Conservation (phyloP, 2,329 filamentous ascomycete species). For the Penicillium sp. region DNA sequence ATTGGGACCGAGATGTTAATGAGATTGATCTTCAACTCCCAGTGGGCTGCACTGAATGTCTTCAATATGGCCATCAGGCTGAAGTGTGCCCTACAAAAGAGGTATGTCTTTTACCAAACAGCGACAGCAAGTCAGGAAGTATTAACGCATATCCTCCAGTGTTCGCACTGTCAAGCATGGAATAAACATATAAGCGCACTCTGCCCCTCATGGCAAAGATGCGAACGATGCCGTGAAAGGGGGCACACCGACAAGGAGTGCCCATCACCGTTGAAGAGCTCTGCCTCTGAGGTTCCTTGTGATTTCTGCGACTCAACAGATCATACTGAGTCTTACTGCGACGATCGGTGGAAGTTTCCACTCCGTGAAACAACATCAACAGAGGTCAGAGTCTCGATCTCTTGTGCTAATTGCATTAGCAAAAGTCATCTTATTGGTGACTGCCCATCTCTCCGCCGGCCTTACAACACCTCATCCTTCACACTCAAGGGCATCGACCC, state of each 20-base stretch:
- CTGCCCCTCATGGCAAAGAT: conserved; percentile 44
- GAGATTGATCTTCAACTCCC: conserved; percentile 43
- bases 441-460: conserved; percentile 36
- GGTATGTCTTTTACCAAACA: conserved; percentile 27
- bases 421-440: conserved; percentile 46
- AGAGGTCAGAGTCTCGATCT: conserved; percentile 43
- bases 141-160: conserved; percentile 26
- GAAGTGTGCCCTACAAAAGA: conserved; percentile 45
- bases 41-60: conserved; percentile 44
- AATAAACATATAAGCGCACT: conserved; percentile 40
- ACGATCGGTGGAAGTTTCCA: conserved; percentile 56
- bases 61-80: conserved; percentile 44
- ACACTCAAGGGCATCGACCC: conserved; percentile 40
- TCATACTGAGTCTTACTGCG: conserved; percentile 63
- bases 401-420: conserved; percentile 46
- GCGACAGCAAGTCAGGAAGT: neutral
- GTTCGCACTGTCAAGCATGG: conserved; percentile 45
- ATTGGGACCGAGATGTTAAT: conserved; percentile 39
- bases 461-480: conserved; percentile 37
- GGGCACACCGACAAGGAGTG: conserved; percentile 59
- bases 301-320: conserved; percentile 57
- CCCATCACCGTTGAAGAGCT: conserved; percentile 58
- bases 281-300: conserved; percentile 57
- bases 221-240: conserved; percentile 60
- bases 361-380: conserved; percentile 20